Evolutionary conservation across 116 monocot genomes (phyloP).

Genomic region (Zostera marina): DNA sequence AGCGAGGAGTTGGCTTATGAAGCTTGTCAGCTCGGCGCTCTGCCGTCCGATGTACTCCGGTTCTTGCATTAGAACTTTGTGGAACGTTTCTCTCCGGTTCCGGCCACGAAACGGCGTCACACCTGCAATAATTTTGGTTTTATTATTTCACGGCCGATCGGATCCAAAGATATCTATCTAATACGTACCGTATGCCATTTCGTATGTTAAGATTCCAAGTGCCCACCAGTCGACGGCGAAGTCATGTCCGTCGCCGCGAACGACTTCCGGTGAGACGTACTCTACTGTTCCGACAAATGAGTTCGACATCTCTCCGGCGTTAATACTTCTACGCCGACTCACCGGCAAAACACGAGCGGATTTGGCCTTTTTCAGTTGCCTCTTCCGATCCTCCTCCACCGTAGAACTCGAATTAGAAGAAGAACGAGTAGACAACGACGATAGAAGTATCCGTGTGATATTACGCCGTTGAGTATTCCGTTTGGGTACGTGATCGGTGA

Average conservation of each 20-base stretch:
- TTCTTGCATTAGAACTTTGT: conserved; percentile 41
- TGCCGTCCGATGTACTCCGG: conserved; percentile 54
- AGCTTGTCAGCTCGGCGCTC: conserved; percentile 44
- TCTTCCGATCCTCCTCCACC: neutral
- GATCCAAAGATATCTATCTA: neutral
- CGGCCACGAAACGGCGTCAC: conserved; percentile 73
- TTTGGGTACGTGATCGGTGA: neutral
- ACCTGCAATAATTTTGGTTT: neutral
- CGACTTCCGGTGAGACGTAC: conserved; percentile 89
- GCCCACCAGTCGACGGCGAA: conserved; percentile 98
- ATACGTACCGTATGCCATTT: conserved; percentile 65
- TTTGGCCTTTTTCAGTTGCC: conserved; percentile 26
- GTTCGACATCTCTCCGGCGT: conserved; percentile 21
- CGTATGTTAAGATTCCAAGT: conserved; percentile 75
- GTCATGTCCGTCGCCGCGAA: conserved; percentile 73
- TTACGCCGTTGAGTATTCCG: conserved; percentile 3
- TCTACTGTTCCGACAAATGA: conserved; percentile 97
- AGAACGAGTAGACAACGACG: conserved; percentile 1
- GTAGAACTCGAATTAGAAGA: neutral
- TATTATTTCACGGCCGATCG: neutral
- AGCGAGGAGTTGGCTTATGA: conserved; percentile 42
- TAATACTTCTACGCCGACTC: conserved; percentile 12
- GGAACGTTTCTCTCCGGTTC: conserved; percentile 75
- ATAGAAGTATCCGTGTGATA: conserved; percentile 20
- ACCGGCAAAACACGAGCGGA: conserved; percentile 48